phyloP scores from a whole-genome alignment of 2,329 filamentous ascomycete species.

The Xylaria sp. region DNA sequence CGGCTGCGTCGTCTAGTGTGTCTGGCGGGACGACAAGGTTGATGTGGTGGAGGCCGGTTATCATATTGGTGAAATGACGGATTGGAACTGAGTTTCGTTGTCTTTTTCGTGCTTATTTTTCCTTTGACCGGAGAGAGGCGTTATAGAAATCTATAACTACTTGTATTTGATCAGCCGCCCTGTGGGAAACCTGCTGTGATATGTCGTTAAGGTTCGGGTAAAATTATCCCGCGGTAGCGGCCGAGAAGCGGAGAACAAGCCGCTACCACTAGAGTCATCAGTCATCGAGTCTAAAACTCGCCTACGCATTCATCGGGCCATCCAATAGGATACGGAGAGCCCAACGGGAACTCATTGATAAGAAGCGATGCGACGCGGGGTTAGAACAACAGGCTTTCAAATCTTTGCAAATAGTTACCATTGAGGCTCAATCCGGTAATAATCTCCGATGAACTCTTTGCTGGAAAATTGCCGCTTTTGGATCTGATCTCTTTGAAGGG shows the following conservation, averaged over 20 bases:
- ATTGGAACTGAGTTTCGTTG: background rate
- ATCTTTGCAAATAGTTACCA: background rate
- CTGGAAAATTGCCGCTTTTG: background rate
- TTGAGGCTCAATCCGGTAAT: background rate
- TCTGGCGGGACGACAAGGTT: constrained; percentile 66
- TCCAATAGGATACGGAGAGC: constrained; percentile 31
- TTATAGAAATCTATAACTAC: background rate
- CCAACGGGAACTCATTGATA: background rate
- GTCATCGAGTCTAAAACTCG: background rate
- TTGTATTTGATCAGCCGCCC: background rate
- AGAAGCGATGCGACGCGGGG: background rate
- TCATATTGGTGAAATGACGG: constrained; percentile 50
- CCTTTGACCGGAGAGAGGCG: background rate
- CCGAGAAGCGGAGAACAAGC: background rate
- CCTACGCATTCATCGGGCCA: background rate
- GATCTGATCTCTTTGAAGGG: background rate
- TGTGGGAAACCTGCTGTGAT: background rate
- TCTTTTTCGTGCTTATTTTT: background rate
- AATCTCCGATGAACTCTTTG: background rate
- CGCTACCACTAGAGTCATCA: background rate
- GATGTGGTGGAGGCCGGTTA: constrained; percentile 65
- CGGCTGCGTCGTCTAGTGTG: constrained; percentile 60
- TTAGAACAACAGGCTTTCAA: background rate
- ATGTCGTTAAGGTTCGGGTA: background rate
- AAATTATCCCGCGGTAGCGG: background rate